Evolutionary conservation across 2,329 filamentous ascomycete genomes (phyloP).

Genomic region (Neonectria punicea): DNA sequence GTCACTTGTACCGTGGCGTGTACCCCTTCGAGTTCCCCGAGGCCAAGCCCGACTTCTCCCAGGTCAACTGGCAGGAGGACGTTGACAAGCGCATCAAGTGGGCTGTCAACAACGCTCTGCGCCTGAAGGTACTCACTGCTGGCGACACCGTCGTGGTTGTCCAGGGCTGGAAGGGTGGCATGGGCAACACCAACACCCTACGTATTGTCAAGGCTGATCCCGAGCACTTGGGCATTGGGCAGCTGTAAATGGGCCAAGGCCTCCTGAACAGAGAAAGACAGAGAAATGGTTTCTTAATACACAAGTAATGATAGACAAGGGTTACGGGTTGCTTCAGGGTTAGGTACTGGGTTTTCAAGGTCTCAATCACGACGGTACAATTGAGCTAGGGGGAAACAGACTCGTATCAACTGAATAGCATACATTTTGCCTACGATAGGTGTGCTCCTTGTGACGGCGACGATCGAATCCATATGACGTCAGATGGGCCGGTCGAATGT

Average conservation of each 20-base stretch:
- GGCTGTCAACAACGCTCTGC: conserved; percentile 88
- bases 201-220: conserved; percentile 71
- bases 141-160: conserved; percentile 84
- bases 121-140: conserved; percentile 78
- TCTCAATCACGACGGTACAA: conserved; percentile 38
- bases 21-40: conserved; percentile 97
- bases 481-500: no score
- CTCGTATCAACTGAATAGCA: conserved; percentile 13
- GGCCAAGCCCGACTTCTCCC: conserved; percentile 92
- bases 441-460: neutral
- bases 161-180: conserved; percentile 90
- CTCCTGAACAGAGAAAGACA: conserved; percentile 24
- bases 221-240: conserved; percentile 66
- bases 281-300: conserved; percentile 40
- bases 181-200: conserved; percentile 90
- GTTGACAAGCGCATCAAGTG: conserved; percentile 98
- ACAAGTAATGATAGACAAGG: conserved; percentile 47
- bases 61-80: conserved; percentile 98
- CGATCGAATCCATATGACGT: neutral
- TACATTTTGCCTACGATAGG: neutral
- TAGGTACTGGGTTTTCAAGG: conserved; percentile 41
- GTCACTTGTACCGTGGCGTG: conserved; percentile 95
- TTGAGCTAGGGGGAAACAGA: conserved; percentile 28
- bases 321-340: conserved; percentile 41
- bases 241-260: conserved; percentile 42